A percentile compares a stretch with the other conserved stretches of the same genome.
These are phyloP conservation scores for Panicum miliaceum DNA, from an alignment of 176 grass and related monocot genomes.

Conservation along the genomic window DNA sequence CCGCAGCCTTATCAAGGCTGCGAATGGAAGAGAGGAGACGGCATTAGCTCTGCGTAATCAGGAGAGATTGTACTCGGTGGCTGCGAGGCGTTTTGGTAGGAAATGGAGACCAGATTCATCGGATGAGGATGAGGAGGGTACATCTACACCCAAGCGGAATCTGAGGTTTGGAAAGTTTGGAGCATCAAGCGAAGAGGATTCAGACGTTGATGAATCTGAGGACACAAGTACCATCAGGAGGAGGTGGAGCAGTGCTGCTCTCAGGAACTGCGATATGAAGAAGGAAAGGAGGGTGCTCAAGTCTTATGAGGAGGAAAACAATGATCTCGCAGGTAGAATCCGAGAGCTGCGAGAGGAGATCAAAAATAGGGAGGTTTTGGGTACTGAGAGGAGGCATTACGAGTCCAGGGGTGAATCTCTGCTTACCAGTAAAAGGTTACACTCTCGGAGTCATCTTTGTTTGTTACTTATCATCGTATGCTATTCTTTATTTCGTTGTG, in stretches of 20 bases:
- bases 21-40: not conserved
- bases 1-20: conserved; percentile 11
- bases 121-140: conserved; percentile 29
- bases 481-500: not conserved
- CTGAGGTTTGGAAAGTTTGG: conserved; percentile 49
- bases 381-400: conserved; percentile 49
- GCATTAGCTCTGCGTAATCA: conserved; percentile 30
- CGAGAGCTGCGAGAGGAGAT: conserved; percentile 79
- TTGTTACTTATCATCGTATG: not conserved
- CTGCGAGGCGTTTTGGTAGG: conserved; percentile 30
- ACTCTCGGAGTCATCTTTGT: conserved; percentile 13
- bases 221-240: conserved; percentile 45
- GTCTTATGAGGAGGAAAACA: conserved; percentile 47
- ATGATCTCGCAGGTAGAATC: conserved; percentile 51
- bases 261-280: conserved; percentile 75
- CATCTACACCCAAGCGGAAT: conserved; percentile 6
- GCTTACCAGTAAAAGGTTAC: conserved; percentile 80
- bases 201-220: conserved; percentile 43
- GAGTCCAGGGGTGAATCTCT: conserved; percentile 58
- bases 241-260: conserved; percentile 74
- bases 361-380: conserved; percentile 52
- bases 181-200: conserved; percentile 46
- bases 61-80: conserved; percentile 42
- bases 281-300: conserved; percentile 59
- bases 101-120: conserved; percentile 74